phyloP scores from a whole-genome alignment of 495 filamentous ascomycete genomes.

The Hyphodiscus hymeniophilus region DNA sequence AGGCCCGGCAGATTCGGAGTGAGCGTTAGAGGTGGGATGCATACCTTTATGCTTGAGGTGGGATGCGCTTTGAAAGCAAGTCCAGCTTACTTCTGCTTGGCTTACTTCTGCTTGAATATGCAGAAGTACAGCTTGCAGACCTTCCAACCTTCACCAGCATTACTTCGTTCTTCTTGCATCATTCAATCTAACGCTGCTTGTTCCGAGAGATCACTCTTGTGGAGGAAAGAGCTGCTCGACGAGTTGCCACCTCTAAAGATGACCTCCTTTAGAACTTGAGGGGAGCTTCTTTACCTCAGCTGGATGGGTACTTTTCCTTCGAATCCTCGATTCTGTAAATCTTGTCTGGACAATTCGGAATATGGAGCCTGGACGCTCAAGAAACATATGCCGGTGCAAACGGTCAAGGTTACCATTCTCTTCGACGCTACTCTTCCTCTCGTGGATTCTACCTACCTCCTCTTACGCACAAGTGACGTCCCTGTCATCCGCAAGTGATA shows the following conservation, averaged over 20 bases:
- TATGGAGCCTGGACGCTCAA: slow-evolving; percentile 1
- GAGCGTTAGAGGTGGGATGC: no score
- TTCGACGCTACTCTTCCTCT: slow-evolving; percentile 13
- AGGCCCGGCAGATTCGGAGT: no score
- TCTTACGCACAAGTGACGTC: slow-evolving; percentile 12
- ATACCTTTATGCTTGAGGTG: no score
- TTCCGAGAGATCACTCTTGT: no score
- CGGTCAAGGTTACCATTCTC: slow-evolving; percentile 4
- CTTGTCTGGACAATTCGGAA: slow-evolving; percentile 7
- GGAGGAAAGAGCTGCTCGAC: not conserved
- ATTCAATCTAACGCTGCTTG: no score
- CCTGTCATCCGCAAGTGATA: not conserved
- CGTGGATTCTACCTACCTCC: slow-evolving; percentile 11
- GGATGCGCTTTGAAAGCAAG: no score
- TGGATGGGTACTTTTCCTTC: not conserved
- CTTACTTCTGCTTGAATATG: no score
- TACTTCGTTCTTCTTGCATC: no score
- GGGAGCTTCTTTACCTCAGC: not conserved
- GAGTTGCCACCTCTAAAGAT: not conserved
- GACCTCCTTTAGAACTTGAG: not conserved
- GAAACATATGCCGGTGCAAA: slow-evolving; percentile 5
- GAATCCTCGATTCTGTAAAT: no score
- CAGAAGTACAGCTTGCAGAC: no score
- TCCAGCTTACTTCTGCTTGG: no score
- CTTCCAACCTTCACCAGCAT: no score